Evolutionary conservation across 1,284 basidiomycete species (phyloP), one percentile per base, ranked within the genome.

Genomic region (Mycosarcoma mackinlayi): DNA sequence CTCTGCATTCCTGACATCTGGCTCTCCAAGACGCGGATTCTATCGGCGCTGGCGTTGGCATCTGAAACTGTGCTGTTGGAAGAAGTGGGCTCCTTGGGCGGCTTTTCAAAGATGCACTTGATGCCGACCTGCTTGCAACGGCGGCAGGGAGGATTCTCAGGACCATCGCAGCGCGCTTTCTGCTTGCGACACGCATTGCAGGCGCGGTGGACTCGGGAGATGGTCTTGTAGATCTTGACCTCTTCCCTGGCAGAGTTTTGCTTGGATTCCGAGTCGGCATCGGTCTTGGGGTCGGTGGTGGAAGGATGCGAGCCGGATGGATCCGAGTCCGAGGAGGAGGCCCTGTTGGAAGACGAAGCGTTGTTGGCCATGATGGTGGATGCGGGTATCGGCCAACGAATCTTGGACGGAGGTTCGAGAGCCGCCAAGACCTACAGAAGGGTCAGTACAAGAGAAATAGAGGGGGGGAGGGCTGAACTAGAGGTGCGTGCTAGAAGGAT

Each of bases 21-120:
- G 0, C 50, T 46, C 31, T 73, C 70, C 31, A 73, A 23, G 5
- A 46, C 13, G 21, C 52, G 51, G 39, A 68, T 73, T 23, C 65
- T 18, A 33, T 64, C 65, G 3, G 56, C 44, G 28, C 61, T 54
- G 51, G 88, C 85, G 72, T 88, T 84, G 7, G 85, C 84, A 65
- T 88, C 88, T 1, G 84, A 33, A 10, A 39, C 46, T 23, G 18
- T 19, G 1, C 42, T 34, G 0, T 45, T 21, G 27, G 61, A 37
- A 1, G 58, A 13, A 0, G 34, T 27, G 19, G 85, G 86, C 85
- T 92, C 92, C 86, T 90, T 92, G 83, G 93, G 90, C 76, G 92
- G 92, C 83, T 94, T 95, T 84, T 94, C 94, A 83, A 94, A 96
- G 42, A 96, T 85, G 79, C 93, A 96, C 31, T 87, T 87, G 10